phyloP scores from a whole-genome alignment of 73 alveolate genomes.

The Paraurostyla sp. region DNA sequence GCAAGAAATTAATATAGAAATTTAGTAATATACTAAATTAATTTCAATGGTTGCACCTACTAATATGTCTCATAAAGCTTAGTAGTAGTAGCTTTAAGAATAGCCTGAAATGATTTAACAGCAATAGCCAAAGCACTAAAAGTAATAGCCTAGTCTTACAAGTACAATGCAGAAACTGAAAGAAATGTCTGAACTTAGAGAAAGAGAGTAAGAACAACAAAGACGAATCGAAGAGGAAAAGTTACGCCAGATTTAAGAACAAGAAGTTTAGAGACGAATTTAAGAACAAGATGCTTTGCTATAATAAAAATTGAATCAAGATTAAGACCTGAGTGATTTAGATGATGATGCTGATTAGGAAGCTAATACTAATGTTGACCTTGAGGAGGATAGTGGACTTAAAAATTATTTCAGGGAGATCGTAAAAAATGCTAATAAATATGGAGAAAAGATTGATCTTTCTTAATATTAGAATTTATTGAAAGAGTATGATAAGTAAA shows the following conservation, averaged over 20 bases:
- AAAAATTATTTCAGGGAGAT: conserved; percentile 48
- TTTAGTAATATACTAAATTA: conserved; percentile 49
- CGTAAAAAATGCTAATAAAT: conserved; percentile 58
- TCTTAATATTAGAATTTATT: background rate
- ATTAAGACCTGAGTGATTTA: no score
- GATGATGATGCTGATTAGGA: conserved; percentile 42
- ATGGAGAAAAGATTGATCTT: conserved; percentile 52
- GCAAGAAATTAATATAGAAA: conserved; percentile 49
- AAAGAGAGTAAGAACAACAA: conserved; percentile 34
- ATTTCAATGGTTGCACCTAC: conserved; percentile 61
- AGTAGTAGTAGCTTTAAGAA: background rate
- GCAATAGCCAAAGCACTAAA: background rate
- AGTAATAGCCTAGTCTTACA: background rate
- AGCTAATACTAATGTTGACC: background rate
- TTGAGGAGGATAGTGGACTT: conserved; percentile 45
- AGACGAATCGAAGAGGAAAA: background rate
- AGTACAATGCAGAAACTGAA: conserved; percentile 35
- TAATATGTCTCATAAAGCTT: conserved; percentile 12
- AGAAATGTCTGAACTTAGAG: conserved; percentile 54
- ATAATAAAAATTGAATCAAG: background rate
- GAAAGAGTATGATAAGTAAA: background rate
- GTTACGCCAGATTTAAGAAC: background rate
- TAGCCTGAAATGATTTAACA: background rate
- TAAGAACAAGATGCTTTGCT: background rate
- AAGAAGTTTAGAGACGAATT: background rate